Evolutionary conservation across 75 land plant genomes (phyloP), one percentile per base, ranked within the genome.

Genomic region (Picea sitchensis): DNA sequence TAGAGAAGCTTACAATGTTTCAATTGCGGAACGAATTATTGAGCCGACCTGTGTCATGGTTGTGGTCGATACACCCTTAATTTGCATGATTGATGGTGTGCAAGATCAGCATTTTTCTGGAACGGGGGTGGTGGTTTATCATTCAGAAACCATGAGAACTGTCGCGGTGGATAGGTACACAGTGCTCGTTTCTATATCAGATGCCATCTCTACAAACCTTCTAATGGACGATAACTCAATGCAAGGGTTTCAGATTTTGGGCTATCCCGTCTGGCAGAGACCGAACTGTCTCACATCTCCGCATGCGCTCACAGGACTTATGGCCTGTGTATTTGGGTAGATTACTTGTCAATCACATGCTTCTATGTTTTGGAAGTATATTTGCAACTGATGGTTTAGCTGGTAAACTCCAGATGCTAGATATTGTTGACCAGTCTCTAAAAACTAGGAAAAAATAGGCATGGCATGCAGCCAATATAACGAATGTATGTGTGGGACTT

Each of bases 331-430:
- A 93, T 6, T 76, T 92, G 63, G 83, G 89, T 69, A 93, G 87
- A 51, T 77, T 86, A 56, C 84, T 96, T 80, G 90, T 96, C 65
- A 92, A 96, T 77, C 92, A 93, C 84, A 93, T 90, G 99, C 91
- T 96, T 11, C 82, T 92, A 54, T 92, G 90, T 86, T 92, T 96
- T 79, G 99, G 96, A 38, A 75, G 76, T 32, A 79, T 93, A 14
- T 92, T 96, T 93, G 94, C 94, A 60, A 69, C 82, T 77, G 92
- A 95, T 96, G 88, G 90, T 75, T 83, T 82, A 65, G 59, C 80
- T 76, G 91, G 86, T 63, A 93, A 90, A 87, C 30, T 91, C 13
- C 82, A 83, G 59, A 86, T 93, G 79, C 96, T 26, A 26, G 26
- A 26, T 26, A 26, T 26, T 26, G 26, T 26, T 26, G 26, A 26